A percentile compares a stretch with the other conserved stretches of the same genome.
Conservation (phyloP, 2,329 filamentous ascomycete genomes). For the Pestalotiopsis sp. region DNA sequence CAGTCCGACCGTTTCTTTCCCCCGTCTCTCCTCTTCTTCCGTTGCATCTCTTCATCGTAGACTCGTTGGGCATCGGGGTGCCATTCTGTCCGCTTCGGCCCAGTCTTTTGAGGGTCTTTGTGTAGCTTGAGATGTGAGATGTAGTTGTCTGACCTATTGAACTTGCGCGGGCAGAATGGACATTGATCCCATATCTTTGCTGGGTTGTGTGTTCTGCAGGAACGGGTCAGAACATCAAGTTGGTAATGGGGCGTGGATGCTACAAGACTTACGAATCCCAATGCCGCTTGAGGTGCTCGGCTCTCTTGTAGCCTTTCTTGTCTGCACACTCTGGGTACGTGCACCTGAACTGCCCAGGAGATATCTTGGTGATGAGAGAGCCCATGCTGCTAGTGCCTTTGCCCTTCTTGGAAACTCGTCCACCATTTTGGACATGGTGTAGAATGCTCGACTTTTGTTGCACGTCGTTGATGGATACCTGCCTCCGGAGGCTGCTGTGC, state of each 20-base stretch:
- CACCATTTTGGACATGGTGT: slow-evolving; percentile 40
- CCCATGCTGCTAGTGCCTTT: slow-evolving; percentile 18
- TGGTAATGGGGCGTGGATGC: neutral
- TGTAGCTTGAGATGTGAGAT: neutral
- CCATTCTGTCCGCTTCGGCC: neutral
- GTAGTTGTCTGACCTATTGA: neutral
- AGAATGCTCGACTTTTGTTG: slow-evolving; percentile 48
- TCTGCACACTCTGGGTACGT: slow-evolving; percentile 48
- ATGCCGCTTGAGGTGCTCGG: slow-evolving; percentile 61
- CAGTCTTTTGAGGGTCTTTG: neutral
- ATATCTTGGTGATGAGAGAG: slow-evolving; percentile 26
- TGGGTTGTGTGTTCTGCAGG: slow-evolving; percentile 38
- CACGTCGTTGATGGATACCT: slow-evolving; percentile 44
- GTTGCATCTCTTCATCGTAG: neutral
- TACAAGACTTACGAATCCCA: slow-evolving; percentile 27
- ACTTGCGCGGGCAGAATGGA: neutral
- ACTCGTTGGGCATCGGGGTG: neutral
- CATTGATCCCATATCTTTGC: slow-evolving; percentile 21
- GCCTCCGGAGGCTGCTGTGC: slow-evolving; percentile 37
- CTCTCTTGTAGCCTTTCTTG: slow-evolving; percentile 49
- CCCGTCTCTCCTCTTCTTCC: neutral
- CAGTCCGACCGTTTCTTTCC: neutral
- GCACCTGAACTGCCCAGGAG: slow-evolving; percentile 40
- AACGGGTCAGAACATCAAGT: neutral
- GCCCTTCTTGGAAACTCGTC: slow-evolving; percentile 16